Evolutionary conservation across 73 alveolate genomes (phyloP).

Genomic region (Symbiodinium natans): DNA sequence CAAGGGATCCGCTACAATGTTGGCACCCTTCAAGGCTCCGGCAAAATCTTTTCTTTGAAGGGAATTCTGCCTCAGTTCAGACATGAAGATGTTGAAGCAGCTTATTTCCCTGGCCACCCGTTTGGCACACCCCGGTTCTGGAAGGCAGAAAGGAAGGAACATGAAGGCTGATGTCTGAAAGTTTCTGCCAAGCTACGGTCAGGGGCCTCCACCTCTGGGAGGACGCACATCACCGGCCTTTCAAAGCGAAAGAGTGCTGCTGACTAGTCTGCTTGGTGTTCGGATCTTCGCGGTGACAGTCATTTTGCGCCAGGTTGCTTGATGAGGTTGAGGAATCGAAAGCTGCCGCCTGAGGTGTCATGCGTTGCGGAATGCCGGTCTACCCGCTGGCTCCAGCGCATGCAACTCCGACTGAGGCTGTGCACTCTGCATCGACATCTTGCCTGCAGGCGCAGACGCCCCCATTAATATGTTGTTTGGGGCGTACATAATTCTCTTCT

Average conservation of each 20-base stretch:
- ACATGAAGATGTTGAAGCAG: not conserved
- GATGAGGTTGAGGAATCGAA: constrained; percentile 97
- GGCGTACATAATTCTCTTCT: no score
- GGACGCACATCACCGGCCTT: constrained; percentile 98
- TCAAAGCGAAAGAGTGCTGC: constrained; percentile 96
- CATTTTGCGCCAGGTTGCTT: constrained; percentile 33
- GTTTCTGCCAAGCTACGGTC: constrained; percentile 97
- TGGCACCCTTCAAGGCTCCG: not conserved
- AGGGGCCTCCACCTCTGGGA: constrained; percentile 99
- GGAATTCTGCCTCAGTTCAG: constrained; percentile 43
- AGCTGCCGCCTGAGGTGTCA: constrained; percentile 52
- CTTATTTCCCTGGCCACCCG: not conserved
- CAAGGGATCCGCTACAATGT: no score
- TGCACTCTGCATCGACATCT: not conserved
- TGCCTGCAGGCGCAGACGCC: not conserved
- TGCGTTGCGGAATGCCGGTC: not conserved
- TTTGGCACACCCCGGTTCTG: not conserved
- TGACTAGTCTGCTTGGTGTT: no score
- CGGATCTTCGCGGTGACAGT: no score
- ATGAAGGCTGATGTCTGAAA: no score
- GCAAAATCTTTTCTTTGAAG: constrained; percentile 84
- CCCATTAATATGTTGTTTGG: no score
- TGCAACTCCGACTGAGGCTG: not conserved
- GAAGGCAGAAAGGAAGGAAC: no score
- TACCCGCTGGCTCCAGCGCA: not conserved